Percentiles rank a stretch among this genome's conserved stretches.
These are phyloP conservation scores for Pseudocercospora cruenta DNA, from an alignment of 2,329 filamentous ascomycete species.

Conservation along the genomic window DNA sequence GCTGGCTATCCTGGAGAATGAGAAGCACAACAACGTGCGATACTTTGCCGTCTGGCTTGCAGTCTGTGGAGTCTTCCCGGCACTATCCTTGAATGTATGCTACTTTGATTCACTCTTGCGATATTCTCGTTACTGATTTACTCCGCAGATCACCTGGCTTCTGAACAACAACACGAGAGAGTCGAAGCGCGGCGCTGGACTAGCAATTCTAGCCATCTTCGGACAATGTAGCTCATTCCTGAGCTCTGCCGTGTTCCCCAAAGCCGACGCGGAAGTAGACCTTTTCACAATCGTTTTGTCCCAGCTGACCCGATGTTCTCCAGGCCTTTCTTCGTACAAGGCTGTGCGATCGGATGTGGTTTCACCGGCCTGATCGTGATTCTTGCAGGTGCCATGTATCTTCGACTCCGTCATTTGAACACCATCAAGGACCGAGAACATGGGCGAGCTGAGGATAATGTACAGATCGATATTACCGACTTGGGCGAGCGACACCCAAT, in stretches of 20 bases:
- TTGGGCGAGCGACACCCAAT: not conserved
- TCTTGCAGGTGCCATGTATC: no score
- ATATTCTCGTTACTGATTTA: no score
- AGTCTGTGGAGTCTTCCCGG: constrained; percentile 42
- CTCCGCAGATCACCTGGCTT: constrained; percentile 36
- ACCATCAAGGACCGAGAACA: no score
- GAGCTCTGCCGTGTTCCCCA: not conserved
- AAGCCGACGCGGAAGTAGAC: not conserved
- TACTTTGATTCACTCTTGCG: no score
- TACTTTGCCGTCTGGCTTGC: constrained; percentile 42
- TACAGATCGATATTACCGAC: no score
- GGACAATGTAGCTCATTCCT: constrained; percentile 26
- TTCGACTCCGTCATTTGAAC: no score
- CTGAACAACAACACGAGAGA: constrained; percentile 43
- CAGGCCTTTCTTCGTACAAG: constrained; percentile 1
- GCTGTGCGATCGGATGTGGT: not conserved
- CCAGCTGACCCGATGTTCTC: not conserved
- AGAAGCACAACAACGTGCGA: constrained; percentile 32
- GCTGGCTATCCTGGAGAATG: constrained; percentile 35
- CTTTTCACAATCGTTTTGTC: not conserved
- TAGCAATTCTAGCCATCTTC: constrained; percentile 39
- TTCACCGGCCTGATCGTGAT: no score
- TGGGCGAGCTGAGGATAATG: no score
- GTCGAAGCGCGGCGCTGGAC: constrained; percentile 41
- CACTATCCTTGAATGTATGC: constrained; percentile 33